Evolutionary conservation across 83 land plant genomes (phyloP).

Genomic region (Thuja plicata): DNA sequence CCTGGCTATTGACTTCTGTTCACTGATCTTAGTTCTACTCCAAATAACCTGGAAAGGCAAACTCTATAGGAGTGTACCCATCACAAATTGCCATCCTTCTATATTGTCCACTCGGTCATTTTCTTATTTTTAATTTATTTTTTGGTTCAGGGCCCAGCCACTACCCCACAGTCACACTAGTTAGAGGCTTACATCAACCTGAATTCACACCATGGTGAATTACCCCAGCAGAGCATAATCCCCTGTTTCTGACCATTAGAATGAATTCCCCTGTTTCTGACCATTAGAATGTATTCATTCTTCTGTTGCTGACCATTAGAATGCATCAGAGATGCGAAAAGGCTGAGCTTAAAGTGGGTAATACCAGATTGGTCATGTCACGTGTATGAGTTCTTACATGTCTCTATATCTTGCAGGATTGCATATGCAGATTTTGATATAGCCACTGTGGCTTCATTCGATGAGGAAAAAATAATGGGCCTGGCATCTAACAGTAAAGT

Average conservation of each 20-base stretch:
- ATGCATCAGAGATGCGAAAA: too few species aligned
- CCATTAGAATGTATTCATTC: background rate
- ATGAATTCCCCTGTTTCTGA: background rate
- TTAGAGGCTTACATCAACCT: background rate
- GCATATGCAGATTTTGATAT: constrained; percentile 63
- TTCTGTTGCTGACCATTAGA: background rate
- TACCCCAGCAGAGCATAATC: background rate
- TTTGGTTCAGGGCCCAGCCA: too few species aligned
- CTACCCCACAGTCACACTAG: background rate
- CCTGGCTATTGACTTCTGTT: background rate
- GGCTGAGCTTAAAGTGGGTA: background rate
- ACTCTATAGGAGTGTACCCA: background rate
- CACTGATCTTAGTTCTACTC: background rate
- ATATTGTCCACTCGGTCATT: background rate
- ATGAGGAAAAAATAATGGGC: constrained; percentile 48
- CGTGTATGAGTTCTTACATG: background rate
- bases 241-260: background rate
- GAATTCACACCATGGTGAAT: background rate
- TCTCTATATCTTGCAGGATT: constrained; percentile 39
- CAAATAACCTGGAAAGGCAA: background rate
- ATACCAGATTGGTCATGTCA: background rate
- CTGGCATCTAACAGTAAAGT: constrained; percentile 25
- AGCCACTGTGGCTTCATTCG: constrained; percentile 51
- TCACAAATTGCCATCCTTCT: background rate
- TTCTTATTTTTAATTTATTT: too few species aligned